Evolutionary conservation across 768 basidiomycete species (phyloP).

Genomic region (Porphyrellus cyaneotinctus): DNA sequence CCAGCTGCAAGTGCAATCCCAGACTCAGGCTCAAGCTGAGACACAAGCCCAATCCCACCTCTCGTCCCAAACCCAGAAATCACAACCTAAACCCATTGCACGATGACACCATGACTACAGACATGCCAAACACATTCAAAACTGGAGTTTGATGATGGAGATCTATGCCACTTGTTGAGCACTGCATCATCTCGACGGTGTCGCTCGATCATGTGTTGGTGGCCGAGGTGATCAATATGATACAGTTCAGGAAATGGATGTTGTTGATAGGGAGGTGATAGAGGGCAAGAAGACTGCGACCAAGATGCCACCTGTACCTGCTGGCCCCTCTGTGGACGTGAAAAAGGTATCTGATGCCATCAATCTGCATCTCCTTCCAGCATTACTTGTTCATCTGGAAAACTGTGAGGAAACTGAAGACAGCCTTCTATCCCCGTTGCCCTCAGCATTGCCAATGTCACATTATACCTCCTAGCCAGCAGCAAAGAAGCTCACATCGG

Average conservation of each 20-base stretch:
- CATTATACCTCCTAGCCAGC: slow-evolving; percentile 67
- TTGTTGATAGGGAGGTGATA: slow-evolving; percentile 27
- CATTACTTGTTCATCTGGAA: slow-evolving; percentile 75
- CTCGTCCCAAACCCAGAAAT: not conserved
- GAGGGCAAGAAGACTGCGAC: slow-evolving; percentile 26
- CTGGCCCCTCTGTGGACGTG: slow-evolving; percentile 12
- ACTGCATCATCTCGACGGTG: slow-evolving; percentile 62
- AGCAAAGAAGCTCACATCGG: slow-evolving; percentile 65
- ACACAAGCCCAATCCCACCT: not conserved
- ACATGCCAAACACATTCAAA: slow-evolving; percentile 8
- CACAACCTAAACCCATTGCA: slow-evolving; percentile 5
- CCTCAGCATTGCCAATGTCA: slow-evolving; percentile 80
- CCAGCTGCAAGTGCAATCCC: not conserved
- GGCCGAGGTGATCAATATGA: slow-evolving; percentile 82
- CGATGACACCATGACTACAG: slow-evolving; percentile 12
- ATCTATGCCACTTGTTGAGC: slow-evolving; percentile 83
- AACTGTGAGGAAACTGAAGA: slow-evolving; percentile 82
- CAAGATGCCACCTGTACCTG: slow-evolving; percentile 4
- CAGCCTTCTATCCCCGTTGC: slow-evolving; percentile 79
- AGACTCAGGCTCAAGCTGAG: not conserved
- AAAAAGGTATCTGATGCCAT: slow-evolving; percentile 69
- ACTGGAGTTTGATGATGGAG: slow-evolving; percentile 59
- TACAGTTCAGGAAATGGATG: slow-evolving; percentile 31
- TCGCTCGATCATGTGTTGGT: slow-evolving; percentile 81
- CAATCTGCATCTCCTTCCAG: slow-evolving; percentile 70